Conservation (phyloP, 225 moss, liverwort and hornwort species). For the Sphagnum tenellum region DNA sequence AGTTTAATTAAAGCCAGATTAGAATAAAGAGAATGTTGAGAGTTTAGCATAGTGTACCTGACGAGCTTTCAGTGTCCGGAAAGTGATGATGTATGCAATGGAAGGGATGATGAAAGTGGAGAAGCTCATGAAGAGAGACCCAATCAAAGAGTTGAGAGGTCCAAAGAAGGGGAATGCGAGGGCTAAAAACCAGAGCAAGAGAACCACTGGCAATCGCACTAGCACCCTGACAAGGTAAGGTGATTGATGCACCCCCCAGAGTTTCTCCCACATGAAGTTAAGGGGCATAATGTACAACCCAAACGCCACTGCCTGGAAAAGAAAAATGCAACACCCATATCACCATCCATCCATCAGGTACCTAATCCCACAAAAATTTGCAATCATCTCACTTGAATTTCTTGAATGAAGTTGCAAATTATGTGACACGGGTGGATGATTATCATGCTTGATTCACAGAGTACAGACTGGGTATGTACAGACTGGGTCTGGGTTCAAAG, state of each 20-base stretch:
- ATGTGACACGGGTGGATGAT: too few relatives aligned
- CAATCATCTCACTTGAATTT: too few relatives aligned
- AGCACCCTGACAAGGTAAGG: slow-evolving; percentile 15
- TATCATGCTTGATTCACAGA: too few relatives aligned
- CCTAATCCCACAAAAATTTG: too few relatives aligned
- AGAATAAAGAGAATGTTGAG: too few relatives aligned
- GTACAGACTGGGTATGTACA: too few relatives aligned
- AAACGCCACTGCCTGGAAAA: slow-evolving; percentile 38
- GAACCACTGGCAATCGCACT: slow-evolving; percentile 18
- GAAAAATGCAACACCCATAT: too few relatives aligned
- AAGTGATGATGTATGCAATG: slow-evolving; percentile 35
- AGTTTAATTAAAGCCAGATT: too few relatives aligned
- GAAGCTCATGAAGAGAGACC: slow-evolving; percentile 47
- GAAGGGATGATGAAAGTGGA: slow-evolving; percentile 48
- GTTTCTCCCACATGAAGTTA: slow-evolving; percentile 51
- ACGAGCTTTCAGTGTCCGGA: slow-evolving; percentile 31
- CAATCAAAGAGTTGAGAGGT: slow-evolving; percentile 41
- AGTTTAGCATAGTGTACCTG: slow-evolving; percentile 14
- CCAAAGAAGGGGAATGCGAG: slow-evolving; percentile 55
- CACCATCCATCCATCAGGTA: too few relatives aligned
- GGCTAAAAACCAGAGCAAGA: slow-evolving; percentile 38
- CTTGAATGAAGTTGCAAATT: too few relatives aligned
- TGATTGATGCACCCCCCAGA: slow-evolving; percentile 29
- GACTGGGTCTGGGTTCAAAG: too few relatives aligned
- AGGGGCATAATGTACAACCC: slow-evolving; percentile 48